Evolutionary conservation across 768 basidiomycete genomes (phyloP), one percentile per base, ranked within the genome.

Genomic region (Dioszegia hungarica): DNA sequence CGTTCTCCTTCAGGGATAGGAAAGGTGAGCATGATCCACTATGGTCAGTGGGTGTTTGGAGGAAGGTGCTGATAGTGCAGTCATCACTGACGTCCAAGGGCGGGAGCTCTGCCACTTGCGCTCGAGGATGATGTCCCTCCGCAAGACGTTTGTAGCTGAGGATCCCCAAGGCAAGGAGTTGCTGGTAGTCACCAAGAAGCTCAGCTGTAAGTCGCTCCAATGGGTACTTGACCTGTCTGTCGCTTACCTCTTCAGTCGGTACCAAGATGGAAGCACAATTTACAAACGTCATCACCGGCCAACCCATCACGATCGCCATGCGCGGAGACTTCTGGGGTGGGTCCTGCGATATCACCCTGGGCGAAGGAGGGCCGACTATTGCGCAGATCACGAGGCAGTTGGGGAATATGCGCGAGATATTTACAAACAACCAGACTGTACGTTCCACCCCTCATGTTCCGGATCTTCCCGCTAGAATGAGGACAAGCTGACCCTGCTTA

Each of bases 261-360:
- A 63, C 71, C 19, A 73, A 73, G 62, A 71, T 75, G 68, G 56
- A 66, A 36, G 73, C 73, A 11, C 62, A 56, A 1, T 77, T 77
- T 51, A 57, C 41, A 6, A 75, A 75, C 56, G 46, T 53, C 2
- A 50, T 71, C 1, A 71, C 72, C n/a, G 59, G 61, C 0, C 56
- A 61, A 20, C 56, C 56, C 1, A 47, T 63, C 19, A 65, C 67
- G 8, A 57, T 77, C 33, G 53, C 62, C 8, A 52, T 74, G 3
- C 43, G 59, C 4, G 75, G 75, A 20, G 68, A 73, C 44, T 68
- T 74, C 61, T 69, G 64, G 64, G 72, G 68, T 12, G 67, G 74
- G 12, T 64, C 65, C 27, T 71, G 67, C 9, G 72, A 72, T 53
- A 63, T 75, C 24, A 43, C 63, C 11, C 50, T 68, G 11, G 49